These are phyloP conservation scores for Pichia deserticola DNA, from an alignment of 805 yeast genomes.

Conservation along the genomic window DNA sequence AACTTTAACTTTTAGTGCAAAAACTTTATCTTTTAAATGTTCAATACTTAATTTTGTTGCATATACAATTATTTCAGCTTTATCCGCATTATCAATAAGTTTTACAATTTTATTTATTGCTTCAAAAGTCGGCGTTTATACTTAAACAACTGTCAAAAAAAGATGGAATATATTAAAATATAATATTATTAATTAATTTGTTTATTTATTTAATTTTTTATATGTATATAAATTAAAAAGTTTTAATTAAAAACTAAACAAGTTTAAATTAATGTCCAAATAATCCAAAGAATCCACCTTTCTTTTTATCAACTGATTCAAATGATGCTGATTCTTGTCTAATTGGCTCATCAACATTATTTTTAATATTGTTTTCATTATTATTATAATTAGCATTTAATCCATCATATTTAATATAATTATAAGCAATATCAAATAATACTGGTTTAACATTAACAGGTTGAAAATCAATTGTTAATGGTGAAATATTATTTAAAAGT, in stretches of 20 bases:
- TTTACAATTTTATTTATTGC: slow-evolving; percentile 26
- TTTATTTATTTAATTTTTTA: too few relatives aligned
- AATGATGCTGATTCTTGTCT: neutral
- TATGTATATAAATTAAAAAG: neutral
- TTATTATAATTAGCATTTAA: too few relatives aligned
- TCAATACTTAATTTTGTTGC: slow-evolving; percentile 1
- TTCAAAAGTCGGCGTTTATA: slow-evolving; percentile 27
- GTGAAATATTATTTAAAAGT: slow-evolving; percentile 27
- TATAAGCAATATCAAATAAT: slow-evolving; percentile 83
- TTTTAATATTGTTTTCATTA: too few relatives aligned
- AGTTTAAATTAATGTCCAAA: slow-evolving; percentile 42
- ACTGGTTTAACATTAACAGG: slow-evolving; percentile 82
- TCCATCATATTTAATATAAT: slow-evolving; percentile 55
- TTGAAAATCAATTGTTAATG: slow-evolving; percentile 31
- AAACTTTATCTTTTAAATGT: neutral
- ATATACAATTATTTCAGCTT: slow-evolving; percentile 15
- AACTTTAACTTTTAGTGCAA: slow-evolving; percentile 5
- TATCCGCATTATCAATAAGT: slow-evolving; percentile 19
- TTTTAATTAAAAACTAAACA: neutral
- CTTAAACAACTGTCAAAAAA: slow-evolving; percentile 11
- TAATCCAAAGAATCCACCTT: slow-evolving; percentile 64
- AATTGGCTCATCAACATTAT: slow-evolving; percentile 7
- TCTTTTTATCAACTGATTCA: slow-evolving; percentile 22
- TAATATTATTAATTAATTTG: too few relatives aligned
- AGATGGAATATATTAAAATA: neutral